Base-by-base conservation (phyloP, 2,329 filamentous ascomycete genomes). In the Cryoendolithus antarcticus region DNA sequence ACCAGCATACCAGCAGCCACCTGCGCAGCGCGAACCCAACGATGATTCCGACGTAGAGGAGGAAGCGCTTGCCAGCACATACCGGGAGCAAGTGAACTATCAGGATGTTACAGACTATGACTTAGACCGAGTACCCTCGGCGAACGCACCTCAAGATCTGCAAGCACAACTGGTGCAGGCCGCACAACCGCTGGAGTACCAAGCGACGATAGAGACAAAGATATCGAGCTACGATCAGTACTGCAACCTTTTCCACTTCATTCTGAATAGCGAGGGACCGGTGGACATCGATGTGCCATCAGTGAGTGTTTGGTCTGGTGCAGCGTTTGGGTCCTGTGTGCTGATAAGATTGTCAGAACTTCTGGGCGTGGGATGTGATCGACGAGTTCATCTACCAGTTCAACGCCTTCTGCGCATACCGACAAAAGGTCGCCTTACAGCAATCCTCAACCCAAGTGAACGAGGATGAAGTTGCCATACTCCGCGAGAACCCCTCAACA, bases 331-430 rank as follows among this genome's bases (percentile, higher is more conserved):
- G 27, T 19, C 3, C 5, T 19, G 15, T 35, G 12, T 30, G 30
- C 30, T 44, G 34, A 38, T 34, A 15, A 31, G 29, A 35, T 11
- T 62, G 29, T n/a, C 43, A 96, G 86, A 93, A 94, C 70, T 95
- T 89, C 71, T 98, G 91, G 91, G 91, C 91, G 32, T 98, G 91
- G 91, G 91, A 98, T 64, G 89, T 96, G 52, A 95, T 98, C 67
- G 91, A 98, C 65, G 91, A 98, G 67, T 98, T 98, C 71, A 96
- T 98, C 69, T 98, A 98, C 72, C 91, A 98, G 65, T 98, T 98
- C 74, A 95, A 98, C 74, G 93, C 88, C 43, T 98, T 98, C 74
- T 96, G 86, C 63, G 86, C 86, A 47, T 95, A 95, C 75, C 80
- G 91, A 59, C 86, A 93, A 64, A 81, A 86, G 51, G 79, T 94